Conservation (phyloP, 495 filamentous ascomycete genomes). For the Gamarada debralockiae region DNA sequence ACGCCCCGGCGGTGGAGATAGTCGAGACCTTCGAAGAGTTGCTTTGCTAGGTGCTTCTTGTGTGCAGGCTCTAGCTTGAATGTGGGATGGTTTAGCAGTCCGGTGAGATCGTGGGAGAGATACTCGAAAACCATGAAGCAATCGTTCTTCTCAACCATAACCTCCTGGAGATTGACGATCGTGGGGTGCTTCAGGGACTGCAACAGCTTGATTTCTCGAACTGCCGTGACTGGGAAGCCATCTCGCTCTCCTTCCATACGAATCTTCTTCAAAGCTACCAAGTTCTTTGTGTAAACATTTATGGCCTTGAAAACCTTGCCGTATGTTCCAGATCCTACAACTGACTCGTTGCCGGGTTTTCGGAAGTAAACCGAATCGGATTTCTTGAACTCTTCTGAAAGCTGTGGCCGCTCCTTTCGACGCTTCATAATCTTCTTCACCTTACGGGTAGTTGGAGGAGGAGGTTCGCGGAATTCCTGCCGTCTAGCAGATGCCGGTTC, state of each 20-base stretch:
- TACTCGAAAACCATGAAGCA: slow-evolving; percentile 99
- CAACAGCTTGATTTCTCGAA: slow-evolving; percentile 93
- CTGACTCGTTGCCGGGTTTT: slow-evolving; percentile 91
- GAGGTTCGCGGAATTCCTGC: slow-evolving; percentile 38
- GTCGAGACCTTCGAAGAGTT: slow-evolving; percentile 90
- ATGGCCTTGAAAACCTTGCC: slow-evolving; percentile 98
- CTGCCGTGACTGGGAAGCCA: slow-evolving; percentile 94
- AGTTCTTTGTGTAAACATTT: slow-evolving; percentile 86
- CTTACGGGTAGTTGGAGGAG: slow-evolving; percentile 45
- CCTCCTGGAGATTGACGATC: slow-evolving; percentile 83
- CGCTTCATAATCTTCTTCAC: slow-evolving; percentile 68
- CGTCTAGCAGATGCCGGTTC: slow-evolving; percentile 34
- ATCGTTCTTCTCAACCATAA: slow-evolving; percentile 98
- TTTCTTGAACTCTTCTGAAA: slow-evolving; percentile 63
- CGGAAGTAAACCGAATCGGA: slow-evolving; percentile 88
- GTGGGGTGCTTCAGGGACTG: slow-evolving; percentile 91
- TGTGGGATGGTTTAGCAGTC: slow-evolving; percentile 87
- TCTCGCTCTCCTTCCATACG: slow-evolving; percentile 96
- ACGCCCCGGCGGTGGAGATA: slow-evolving; percentile 94
- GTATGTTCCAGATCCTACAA: slow-evolving; percentile 89
- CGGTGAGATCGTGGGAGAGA: slow-evolving; percentile 88
- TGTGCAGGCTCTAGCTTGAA: slow-evolving; percentile 82
- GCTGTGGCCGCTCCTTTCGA: slow-evolving; percentile 64
- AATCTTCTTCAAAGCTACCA: slow-evolving; percentile 92
- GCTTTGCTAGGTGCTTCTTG: slow-evolving; percentile 90